Percentiles rank a stretch among this genome's conserved stretches.
Evolutionary conservation across 1,284 basidiomycete genomes (phyloP).

Genomic region (Boletellus deceptivus): DNA sequence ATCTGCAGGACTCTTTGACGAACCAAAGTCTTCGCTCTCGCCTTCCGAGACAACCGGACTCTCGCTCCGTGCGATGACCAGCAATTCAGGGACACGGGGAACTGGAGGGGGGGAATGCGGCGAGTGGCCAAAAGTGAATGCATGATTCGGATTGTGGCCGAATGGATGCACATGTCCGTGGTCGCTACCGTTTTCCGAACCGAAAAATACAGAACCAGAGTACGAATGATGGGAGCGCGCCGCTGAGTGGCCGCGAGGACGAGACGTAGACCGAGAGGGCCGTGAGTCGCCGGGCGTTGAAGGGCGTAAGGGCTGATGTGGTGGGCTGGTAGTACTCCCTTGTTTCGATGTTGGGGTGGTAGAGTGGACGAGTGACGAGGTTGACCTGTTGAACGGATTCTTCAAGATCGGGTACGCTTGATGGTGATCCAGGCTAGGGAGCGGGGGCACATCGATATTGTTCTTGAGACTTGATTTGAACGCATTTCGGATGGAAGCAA

Average conservation of each 20-base stretch:
- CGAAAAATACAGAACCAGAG: constrained; percentile 66
- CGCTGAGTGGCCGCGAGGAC: constrained; percentile 53
- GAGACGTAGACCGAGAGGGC: constrained; percentile 41
- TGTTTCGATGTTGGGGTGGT: constrained; percentile 37
- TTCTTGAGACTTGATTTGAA: constrained; percentile 72
- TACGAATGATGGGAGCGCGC: constrained; percentile 73
- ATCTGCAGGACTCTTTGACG: constrained; percentile 79
- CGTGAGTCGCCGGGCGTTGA: constrained; percentile 57
- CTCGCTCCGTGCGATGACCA: constrained; percentile 49
- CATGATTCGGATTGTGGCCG: constrained; percentile 29
- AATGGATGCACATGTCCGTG: constrained; percentile 46
- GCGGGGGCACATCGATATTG: constrained; percentile 55
- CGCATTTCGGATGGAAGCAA: constrained; percentile 85
- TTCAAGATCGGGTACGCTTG: constrained; percentile 67
- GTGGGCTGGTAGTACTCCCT: constrained; percentile 39
- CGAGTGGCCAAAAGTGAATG: constrained; percentile 25
- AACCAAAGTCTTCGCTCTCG: constrained; percentile 57
- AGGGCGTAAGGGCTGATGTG: constrained; percentile 47
- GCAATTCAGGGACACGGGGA: constrained; percentile 65
- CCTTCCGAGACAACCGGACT: constrained; percentile 53
- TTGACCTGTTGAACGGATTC: constrained; percentile 78
- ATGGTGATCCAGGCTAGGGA: constrained; percentile 61
- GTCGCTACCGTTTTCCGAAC: constrained; percentile 70
- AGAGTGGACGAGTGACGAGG: constrained; percentile 58
- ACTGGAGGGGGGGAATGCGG: constrained; percentile 71